These are phyloP conservation scores for Hypholoma sublateritium DNA, from an alignment of 768 basidiomycete species.

Conservation along the genomic window DNA sequence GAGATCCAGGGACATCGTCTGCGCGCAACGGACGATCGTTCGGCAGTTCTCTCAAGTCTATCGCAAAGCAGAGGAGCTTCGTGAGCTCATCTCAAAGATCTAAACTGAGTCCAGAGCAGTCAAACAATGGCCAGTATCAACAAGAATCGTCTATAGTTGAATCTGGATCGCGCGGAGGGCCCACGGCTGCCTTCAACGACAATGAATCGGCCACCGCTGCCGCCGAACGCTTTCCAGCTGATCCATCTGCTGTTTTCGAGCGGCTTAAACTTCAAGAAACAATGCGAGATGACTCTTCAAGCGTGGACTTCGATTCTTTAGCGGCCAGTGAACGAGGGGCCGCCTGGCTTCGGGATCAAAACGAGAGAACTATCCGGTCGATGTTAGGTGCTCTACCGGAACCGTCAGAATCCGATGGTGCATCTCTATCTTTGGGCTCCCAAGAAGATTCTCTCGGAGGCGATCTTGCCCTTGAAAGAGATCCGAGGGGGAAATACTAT, in stretches of 20 bases:
- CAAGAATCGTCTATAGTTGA: neutral
- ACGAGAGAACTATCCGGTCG: slow-evolving; percentile 58
- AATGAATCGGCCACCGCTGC: slow-evolving; percentile 21
- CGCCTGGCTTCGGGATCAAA: slow-evolving; percentile 85
- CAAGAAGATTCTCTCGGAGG: slow-evolving; percentile 49
- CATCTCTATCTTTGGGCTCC: slow-evolving; percentile 38
- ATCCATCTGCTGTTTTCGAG: slow-evolving; percentile 53
- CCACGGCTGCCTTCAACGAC: slow-evolving; percentile 17
- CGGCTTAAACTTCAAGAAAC: slow-evolving; percentile 52
- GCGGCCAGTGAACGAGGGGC: slow-evolving; percentile 67
- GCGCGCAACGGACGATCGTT: slow-evolving; percentile 15
- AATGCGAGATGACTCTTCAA: slow-evolving; percentile 37
- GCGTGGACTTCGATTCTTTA: slow-evolving; percentile 41
- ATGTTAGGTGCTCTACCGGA: slow-evolving; percentile 60
- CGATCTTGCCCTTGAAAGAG: slow-evolving; percentile 65
- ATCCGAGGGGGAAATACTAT: slow-evolving; percentile 71
- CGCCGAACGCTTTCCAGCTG: slow-evolving; percentile 33
- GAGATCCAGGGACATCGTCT: slow-evolving; percentile 43
- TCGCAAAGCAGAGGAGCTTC: slow-evolving; percentile 21
- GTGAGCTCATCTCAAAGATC: slow-evolving; percentile 12
- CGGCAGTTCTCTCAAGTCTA: slow-evolving; percentile 10
- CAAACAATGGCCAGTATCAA: slow-evolving; percentile 3
- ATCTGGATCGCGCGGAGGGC: slow-evolving; percentile 20
- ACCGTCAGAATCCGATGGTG: slow-evolving; percentile 56
- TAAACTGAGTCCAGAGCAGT: slow-evolving; percentile 7